These are phyloP conservation scores for Heterobasidion parviporum DNA, from an alignment of 1,284 basidiomycete genomes.

Conservation along the genomic window DNA sequence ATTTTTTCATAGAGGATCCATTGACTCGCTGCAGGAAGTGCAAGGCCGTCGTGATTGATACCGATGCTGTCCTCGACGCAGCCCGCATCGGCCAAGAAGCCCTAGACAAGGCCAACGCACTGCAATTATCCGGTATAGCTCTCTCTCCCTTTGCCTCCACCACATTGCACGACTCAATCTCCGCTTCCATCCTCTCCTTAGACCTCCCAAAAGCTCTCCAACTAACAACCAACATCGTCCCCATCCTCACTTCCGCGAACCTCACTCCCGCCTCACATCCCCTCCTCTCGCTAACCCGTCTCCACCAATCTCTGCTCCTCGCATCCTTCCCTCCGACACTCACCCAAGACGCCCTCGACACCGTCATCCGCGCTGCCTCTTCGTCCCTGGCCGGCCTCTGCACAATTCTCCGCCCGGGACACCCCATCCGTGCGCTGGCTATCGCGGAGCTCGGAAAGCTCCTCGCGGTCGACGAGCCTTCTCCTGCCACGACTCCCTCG, in stretches of 20 bases:
- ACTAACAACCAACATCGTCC: constrained; percentile 60
- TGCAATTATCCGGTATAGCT: constrained; percentile 48
- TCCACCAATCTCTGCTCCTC: constrained; percentile 62
- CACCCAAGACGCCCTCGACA: constrained; percentile 51
- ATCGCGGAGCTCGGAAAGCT: constrained; percentile 79
- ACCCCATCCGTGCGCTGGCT: constrained; percentile 74
- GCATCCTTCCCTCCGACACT: constrained; percentile 30
- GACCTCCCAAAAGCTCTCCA: constrained; percentile 49
- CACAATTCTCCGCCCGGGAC: constrained; percentile 52
- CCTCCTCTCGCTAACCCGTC: constrained; percentile 62
- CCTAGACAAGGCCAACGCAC: constrained; percentile 56
- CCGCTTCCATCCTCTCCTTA: constrained; percentile 15
- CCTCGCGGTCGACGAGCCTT: constrained; percentile 65
- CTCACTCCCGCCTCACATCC: constrained; percentile 64
- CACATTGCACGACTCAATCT: neutral
- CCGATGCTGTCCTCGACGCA: constrained; percentile 50
- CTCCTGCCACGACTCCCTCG: constrained; percentile 18
- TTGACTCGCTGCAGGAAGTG: constrained; percentile 55
- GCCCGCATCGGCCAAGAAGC: constrained; percentile 60
- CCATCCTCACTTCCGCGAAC: constrained; percentile 46
- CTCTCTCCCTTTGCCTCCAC: neutral
- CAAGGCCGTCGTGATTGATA: constrained; percentile 35
- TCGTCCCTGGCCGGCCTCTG: constrained; percentile 50
- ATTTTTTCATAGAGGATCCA: constrained; percentile 27
- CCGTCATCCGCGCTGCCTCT: constrained; percentile 49